Percentiles rank a stretch among this genome's conserved stretches.
Evolutionary conservation across 139 green algal species (phyloP).

Genomic region (Chlamydomonas incerta): DNA sequence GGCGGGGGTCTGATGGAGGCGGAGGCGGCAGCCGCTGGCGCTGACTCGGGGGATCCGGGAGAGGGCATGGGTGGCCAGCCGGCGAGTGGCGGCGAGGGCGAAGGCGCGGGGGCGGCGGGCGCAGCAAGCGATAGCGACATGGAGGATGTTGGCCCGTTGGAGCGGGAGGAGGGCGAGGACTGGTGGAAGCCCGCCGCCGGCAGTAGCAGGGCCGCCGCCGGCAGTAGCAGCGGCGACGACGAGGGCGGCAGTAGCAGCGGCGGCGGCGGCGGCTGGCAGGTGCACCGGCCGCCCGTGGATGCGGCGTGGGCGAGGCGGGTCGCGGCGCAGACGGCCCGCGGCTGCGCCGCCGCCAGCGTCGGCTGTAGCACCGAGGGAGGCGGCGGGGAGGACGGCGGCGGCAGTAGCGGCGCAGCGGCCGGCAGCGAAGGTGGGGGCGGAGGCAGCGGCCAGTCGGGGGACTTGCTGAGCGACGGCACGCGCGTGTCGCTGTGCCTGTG

Average conservation of each 20-base stretch:
- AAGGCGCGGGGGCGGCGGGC: not conserved
- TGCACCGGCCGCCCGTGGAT: conserved; percentile 1
- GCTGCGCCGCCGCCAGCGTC: not conserved
- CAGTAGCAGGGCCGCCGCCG: not conserved
- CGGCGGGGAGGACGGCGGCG: not conserved
- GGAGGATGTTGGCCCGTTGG: not conserved
- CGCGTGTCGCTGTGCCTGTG: conserved; percentile 49
- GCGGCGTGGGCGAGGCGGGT: not conserved
- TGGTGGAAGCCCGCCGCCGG: not conserved
- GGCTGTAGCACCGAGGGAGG: not conserved
- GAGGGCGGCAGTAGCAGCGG: too few species aligned
- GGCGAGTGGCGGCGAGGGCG: not conserved
- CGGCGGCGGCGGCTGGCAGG: not conserved
- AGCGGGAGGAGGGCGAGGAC: not conserved
- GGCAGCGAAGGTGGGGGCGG: not conserved
- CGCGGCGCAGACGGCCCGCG: not conserved
- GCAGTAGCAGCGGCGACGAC: too few species aligned
- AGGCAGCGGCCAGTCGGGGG: not conserved
- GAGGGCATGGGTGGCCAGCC: not conserved
- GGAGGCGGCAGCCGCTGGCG: too few species aligned
- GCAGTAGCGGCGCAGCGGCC: not conserved
- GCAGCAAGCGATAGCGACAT: not conserved
- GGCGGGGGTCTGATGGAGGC: too few species aligned
- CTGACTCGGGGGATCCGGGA: too few species aligned
- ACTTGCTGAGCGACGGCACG: conserved; percentile 28